phyloP scores from a whole-genome alignment of 1,139 yeast species.

The Candida tetrigidarum region DNA sequence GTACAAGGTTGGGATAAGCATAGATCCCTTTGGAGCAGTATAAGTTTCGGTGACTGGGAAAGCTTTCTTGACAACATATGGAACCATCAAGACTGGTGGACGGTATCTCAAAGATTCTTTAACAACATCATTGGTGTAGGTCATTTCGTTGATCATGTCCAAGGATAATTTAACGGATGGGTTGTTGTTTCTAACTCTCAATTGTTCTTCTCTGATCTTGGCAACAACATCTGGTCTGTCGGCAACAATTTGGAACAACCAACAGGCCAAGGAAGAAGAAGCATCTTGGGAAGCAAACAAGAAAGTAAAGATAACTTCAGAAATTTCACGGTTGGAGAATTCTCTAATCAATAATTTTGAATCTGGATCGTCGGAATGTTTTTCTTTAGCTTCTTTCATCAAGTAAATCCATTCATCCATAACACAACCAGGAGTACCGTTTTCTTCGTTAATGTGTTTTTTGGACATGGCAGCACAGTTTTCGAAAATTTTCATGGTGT shows the following conservation, averaged over 20 bases:
- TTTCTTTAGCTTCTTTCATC: conserved; percentile 76
- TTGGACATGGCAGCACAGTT: conserved; percentile 88
- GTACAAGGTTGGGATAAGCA: conserved; percentile 94
- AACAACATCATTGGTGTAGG: conserved; percentile 86
- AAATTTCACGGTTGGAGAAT: conserved; percentile 87
- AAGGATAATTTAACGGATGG: conserved; percentile 62
- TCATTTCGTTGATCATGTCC: conserved; percentile 83
- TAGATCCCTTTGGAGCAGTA: conserved; percentile 95
- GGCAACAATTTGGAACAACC: conserved; percentile 96
- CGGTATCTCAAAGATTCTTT: conserved; percentile 92
- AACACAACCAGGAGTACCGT: conserved; percentile 82
- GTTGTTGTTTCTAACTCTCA: conserved; percentile 79
- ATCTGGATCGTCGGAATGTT: conserved; percentile 47
- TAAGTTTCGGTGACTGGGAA: conserved; percentile 85
- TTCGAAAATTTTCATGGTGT: conserved; percentile 91
- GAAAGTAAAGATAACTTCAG: conserved; percentile 95
- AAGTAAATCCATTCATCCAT: conserved; percentile 94
- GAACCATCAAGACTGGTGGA: conserved; percentile 98
- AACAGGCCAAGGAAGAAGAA: conserved; percentile 95
- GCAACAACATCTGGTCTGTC: conserved; percentile 90
- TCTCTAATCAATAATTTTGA: conserved; percentile 72
- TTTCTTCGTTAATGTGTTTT: conserved; percentile 67
- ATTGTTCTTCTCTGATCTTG: conserved; percentile 90
- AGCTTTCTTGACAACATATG: conserved; percentile 84
- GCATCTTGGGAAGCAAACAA: conserved; percentile 98